Evolutionary conservation across 495 filamentous ascomycete genomes (phyloP).

Genomic region (Aspergillus ostianus): DNA sequence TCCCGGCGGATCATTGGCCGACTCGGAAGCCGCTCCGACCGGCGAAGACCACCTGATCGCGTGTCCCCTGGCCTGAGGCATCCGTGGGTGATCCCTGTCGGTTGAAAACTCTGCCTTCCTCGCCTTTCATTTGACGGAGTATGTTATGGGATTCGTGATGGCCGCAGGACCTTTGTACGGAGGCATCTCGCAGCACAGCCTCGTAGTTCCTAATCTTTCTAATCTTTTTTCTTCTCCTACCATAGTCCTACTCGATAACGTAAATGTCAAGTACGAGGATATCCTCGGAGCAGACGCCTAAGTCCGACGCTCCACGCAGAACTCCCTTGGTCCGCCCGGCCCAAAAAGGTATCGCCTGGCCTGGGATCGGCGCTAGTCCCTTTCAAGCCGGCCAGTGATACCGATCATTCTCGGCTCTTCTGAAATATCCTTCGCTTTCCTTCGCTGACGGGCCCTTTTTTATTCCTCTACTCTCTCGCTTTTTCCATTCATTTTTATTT

Average conservation of each 20-base stretch:
- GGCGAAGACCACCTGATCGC: too few species aligned
- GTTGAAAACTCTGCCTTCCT: neutral
- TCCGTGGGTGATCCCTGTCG: too few species aligned
- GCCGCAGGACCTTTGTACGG: neutral
- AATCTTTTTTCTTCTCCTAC: too few species aligned
- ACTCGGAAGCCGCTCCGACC: neutral
- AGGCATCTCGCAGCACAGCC: too few species aligned
- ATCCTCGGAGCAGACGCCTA: neutral
- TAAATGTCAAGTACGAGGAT: too few species aligned
- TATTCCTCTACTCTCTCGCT: neutral
- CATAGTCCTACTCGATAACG: too few species aligned
- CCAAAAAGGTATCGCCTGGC: neutral
- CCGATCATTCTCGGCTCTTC: conserved; percentile 14
- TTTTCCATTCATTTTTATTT: neutral
- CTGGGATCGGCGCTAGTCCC: conserved; percentile 21
- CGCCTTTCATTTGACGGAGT: neutral
- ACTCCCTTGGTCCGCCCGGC: neutral
- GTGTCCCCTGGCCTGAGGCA: neutral
- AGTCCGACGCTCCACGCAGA: neutral
- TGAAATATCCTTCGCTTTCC: conserved; percentile 21
- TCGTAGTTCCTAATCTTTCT: too few species aligned
- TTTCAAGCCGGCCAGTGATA: conserved; percentile 8
- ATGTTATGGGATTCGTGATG: too few species aligned
- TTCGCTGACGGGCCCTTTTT: neutral
- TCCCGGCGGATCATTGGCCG: too few species aligned